These are phyloP conservation scores for Hypoxylon subgilvum DNA, from an alignment of 495 filamentous ascomycete species.

Conservation along the genomic window DNA sequence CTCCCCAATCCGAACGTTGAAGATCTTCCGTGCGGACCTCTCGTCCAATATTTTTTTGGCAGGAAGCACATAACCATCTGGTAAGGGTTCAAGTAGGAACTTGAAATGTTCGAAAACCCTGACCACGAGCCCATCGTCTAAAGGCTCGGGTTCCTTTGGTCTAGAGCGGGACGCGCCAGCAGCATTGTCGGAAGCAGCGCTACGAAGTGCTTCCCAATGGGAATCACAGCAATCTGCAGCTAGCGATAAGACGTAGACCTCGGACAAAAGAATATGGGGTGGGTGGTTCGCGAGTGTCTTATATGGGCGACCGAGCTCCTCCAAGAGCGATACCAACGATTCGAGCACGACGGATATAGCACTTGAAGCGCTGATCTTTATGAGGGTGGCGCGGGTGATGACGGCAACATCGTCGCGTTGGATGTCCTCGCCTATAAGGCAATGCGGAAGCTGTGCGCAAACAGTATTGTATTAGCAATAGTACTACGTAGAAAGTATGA, in stretches of 20 bases:
- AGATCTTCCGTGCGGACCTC: slow-evolving; percentile 42
- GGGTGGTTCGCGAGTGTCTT: slow-evolving; percentile 54
- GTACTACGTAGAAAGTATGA: slow-evolving; percentile 2
- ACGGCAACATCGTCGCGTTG: slow-evolving; percentile 65
- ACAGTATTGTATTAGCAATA: slow-evolving; percentile 20
- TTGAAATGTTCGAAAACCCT: slow-evolving; percentile 54
- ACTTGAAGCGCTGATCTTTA: slow-evolving; percentile 63
- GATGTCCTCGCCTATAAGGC: slow-evolving; percentile 61
- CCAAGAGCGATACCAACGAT: slow-evolving; percentile 57
- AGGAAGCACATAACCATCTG: slow-evolving; percentile 54
- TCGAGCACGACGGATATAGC: slow-evolving; percentile 62
- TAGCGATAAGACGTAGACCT: slow-evolving; percentile 64
- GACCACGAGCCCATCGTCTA: slow-evolving; percentile 47
- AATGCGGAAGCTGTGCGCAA: slow-evolving; percentile 63
- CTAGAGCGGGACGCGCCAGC: slow-evolving; percentile 13
- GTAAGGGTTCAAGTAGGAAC: slow-evolving; percentile 52
- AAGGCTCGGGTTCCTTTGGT: slow-evolving; percentile 37
- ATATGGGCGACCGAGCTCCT: slow-evolving; percentile 57
- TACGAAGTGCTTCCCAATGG: slow-evolving; percentile 58
- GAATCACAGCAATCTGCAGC: slow-evolving; percentile 68
- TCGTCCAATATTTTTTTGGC: slow-evolving; percentile 55
- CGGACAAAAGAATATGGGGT: slow-evolving; percentile 62
- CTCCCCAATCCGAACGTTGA: slow-evolving; percentile 42
- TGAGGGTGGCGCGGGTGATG: slow-evolving; percentile 64
- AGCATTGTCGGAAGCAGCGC: slow-evolving; percentile 35